Evolutionary conservation across 139 green algal species (phyloP), one percentile per base, ranked within the genome.

Genomic region (Chlamydomonas incerta): DNA sequence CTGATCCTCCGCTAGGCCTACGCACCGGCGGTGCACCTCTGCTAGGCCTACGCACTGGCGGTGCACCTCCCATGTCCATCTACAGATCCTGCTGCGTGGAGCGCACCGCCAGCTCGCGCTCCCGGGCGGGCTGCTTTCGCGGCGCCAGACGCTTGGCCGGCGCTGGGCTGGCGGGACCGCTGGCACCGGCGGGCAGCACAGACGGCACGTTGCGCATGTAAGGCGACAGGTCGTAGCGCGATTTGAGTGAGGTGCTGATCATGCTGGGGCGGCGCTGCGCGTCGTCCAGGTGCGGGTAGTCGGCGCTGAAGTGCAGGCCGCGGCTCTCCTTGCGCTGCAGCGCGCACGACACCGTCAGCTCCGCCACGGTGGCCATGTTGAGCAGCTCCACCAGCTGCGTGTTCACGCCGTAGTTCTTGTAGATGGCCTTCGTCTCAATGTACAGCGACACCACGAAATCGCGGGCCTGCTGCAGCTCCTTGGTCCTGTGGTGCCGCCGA

Each of bases 331-430:
- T 85, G 50, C 97, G 95, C 83, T 95, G 90, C 86, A 98, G 90
- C 10, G 97, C 97, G 71, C 92, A 95, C 9, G 85, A 89, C 57
- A 98, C 87, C 55, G 98, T 93, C 31, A 99, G 92, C 90, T 97
- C 92, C 14, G 93, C 97, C 24, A 97, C 93, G 4, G 92, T 96
- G 2, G 94, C 90, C 70, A 99, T 84, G 92, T 98, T 99, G 55
- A 91, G 86, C 63, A 99, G 90, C 93, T 99, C 97, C 33, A 96
- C 87, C 62, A 98, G 71, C 84, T 93, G 90, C 6, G 88, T 89
- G 80, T 57, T 93, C 9, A 94, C 85, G 34, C 94, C 94, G 55
- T 94, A 93, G 63, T 79, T 80, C 72, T 92, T 74, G 23, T 77
- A 76, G 75, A 97, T 66, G 2, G 92, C 89, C 35, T 92, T 87